Conservation (phyloP, 1,139 yeast genomes). For the Blastobotrys persicus region DNA sequence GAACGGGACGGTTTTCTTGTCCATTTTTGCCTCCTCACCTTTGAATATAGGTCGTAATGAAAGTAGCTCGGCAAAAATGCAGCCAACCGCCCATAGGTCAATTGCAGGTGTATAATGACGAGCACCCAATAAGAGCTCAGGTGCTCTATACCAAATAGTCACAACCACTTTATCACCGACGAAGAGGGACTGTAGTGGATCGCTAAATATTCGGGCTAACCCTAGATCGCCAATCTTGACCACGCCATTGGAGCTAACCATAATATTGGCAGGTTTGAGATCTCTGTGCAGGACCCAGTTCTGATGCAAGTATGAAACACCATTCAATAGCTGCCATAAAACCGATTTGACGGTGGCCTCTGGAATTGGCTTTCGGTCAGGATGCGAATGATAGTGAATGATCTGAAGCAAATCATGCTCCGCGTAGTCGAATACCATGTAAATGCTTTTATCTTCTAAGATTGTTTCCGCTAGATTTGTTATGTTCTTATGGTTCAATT, state of each 20-base stretch:
- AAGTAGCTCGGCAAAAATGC: slow-evolving; percentile 87
- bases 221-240: slow-evolving; percentile 97
- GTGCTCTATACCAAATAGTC: slow-evolving; percentile 97
- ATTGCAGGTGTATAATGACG: slow-evolving; percentile 94
- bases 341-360: slow-evolving; percentile 75
- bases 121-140: slow-evolving; percentile 86
- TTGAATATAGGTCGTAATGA: slow-evolving; percentile 90
- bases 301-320: slow-evolving; percentile 86
- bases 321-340: slow-evolving; percentile 88
- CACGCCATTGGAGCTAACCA: slow-evolving; percentile 86
- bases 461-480: slow-evolving; percentile 79
- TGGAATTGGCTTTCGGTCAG: slow-evolving; percentile 76
- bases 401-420: slow-evolving; percentile 93
- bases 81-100: slow-evolving; percentile 96
- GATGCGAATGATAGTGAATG: slow-evolving; percentile 90
- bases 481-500: slow-evolving; percentile 73
- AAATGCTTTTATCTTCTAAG: slow-evolving; percentile 86
- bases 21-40: slow-evolving; percentile 97
- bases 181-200: slow-evolving; percentile 83
- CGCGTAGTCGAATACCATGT: slow-evolving; percentile 93
- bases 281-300: slow-evolving; percentile 97
- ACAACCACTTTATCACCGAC: slow-evolving; percentile 97
- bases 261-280: slow-evolving; percentile 94
- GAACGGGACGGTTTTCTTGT: slow-evolving; percentile 88
- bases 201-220: slow-evolving; percentile 83